These are phyloP conservation scores for Pyrus bretschneideri DNA, from an alignment of 306 rosid genomes.

Conservation along the genomic window DNA sequence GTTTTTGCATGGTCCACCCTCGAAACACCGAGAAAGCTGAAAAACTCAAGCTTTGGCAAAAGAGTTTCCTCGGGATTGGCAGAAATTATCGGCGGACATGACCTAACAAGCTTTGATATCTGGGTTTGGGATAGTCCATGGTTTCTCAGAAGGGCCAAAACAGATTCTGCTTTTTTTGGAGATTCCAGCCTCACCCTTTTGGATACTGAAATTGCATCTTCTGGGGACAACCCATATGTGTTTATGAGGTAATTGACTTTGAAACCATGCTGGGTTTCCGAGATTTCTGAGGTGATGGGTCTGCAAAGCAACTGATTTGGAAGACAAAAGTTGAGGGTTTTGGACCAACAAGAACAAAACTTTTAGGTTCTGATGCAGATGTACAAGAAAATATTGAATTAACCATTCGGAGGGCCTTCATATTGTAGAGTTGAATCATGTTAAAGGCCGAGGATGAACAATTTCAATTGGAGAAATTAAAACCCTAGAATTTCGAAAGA, in stretches of 20 bases:
- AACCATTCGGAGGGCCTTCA: not conserved
- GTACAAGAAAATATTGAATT: not conserved
- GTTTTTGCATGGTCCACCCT: not conserved
- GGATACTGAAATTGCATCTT: not conserved
- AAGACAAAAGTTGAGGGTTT: not conserved
- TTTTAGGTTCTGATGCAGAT: not conserved
- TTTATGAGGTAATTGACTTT: not conserved
- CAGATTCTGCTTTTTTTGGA: not conserved
- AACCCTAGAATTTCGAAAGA: not conserved
- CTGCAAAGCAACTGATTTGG: not conserved
- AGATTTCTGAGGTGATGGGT: not conserved
- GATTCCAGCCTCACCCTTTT: not conserved
- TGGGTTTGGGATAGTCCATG: not conserved
- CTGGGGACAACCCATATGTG: not conserved
- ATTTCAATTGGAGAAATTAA: not conserved
- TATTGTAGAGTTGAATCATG: not conserved
- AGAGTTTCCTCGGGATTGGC: not conserved
- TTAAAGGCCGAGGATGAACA: not conserved
- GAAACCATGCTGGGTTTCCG: not conserved
- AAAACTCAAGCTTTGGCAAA: not conserved
- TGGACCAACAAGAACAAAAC: not conserved
- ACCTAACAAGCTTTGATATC: not conserved
- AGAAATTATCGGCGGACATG: not conserved
- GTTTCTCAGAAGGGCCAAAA: not conserved
- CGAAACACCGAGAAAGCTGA: not conserved